phyloP scores from a whole-genome alignment of 139 green algal genomes.

The Spirogloea muscicola region DNA sequence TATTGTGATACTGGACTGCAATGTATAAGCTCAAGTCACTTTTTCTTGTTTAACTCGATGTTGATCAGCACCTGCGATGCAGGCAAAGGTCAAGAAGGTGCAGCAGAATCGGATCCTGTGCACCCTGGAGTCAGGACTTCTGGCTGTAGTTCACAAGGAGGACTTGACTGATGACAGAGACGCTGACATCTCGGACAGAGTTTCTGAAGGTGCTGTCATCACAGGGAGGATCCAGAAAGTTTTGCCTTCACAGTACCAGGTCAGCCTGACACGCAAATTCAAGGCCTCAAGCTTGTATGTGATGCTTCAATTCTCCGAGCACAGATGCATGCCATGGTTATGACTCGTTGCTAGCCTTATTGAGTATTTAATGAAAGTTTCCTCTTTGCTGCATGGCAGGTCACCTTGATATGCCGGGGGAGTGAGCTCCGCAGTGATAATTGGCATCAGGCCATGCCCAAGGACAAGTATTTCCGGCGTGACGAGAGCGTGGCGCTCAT shows the following conservation, averaged over 20 bases:
- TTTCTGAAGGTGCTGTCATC: constrained; percentile 12
- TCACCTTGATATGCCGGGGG: constrained; percentile 30
- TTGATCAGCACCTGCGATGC: too few species aligned
- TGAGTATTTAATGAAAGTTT: too few species aligned
- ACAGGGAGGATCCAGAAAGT: constrained; percentile 32
- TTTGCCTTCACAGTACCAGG: constrained; percentile 4
- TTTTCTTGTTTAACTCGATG: too few species aligned
- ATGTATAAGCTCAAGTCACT: too few species aligned
- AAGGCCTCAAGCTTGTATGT: too few species aligned
- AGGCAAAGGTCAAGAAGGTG: constrained; percentile 24
- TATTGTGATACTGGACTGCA: too few species aligned
- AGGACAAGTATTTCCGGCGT: constrained; percentile 16
- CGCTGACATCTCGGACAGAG: not conserved
- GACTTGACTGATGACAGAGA: constrained; percentile 32
- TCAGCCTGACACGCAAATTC: constrained; percentile 32
- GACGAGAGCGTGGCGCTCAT: not conserved
- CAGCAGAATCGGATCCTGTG: constrained; percentile 15
- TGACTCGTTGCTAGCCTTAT: too few species aligned
- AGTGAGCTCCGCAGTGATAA: constrained; percentile 29
- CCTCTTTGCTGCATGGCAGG: too few species aligned
- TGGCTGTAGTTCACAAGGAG: constrained; percentile 16
- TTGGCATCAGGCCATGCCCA: constrained; percentile 11
- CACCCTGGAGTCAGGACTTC: constrained; percentile 30
- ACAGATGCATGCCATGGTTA: too few species aligned
- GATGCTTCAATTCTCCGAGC: too few species aligned